Evolutionary conservation across 345 rosid species (phyloP).

Genomic region (Linum lewisii): DNA sequence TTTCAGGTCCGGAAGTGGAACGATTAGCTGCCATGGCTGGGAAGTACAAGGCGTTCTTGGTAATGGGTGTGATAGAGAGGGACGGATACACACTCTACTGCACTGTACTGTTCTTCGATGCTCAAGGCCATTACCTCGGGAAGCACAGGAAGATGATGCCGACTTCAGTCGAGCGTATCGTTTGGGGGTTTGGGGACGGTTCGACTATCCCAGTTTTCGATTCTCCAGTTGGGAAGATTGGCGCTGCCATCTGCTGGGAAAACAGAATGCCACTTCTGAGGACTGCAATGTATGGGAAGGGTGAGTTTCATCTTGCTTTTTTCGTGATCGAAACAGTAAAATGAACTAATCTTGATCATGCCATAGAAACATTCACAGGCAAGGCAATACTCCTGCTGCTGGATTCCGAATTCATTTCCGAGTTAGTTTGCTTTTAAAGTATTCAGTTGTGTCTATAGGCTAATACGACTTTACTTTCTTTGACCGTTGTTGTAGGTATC

Average conservation of each 20-base stretch:
- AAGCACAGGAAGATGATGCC: constrained; percentile 95
- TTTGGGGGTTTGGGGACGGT: constrained; percentile 97
- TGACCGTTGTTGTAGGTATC: constrained; percentile 36
- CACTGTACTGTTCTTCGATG: constrained; percentile 64
- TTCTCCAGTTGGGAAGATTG: constrained; percentile 73
- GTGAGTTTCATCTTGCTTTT: constrained; percentile 26
- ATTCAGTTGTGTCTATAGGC: too few species aligned
- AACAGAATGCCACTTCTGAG: constrained; percentile 90
- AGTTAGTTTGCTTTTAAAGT: too few species aligned
- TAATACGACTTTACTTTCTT: neutral
- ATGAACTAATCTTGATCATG: neutral
- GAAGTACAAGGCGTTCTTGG: constrained; percentile 68
- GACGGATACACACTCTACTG: constrained; percentile 91
- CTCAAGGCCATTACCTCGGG: constrained; percentile 70
- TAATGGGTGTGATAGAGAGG: constrained; percentile 92
- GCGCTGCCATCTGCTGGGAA: constrained; percentile 94
- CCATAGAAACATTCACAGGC: too few species aligned
- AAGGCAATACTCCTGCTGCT: too few species aligned
- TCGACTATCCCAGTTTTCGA: constrained; percentile 80
- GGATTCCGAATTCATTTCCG: too few species aligned
- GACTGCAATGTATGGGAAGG: constrained; percentile 90
- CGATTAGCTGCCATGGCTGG: constrained; percentile 79
- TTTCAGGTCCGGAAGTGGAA: constrained; percentile 75
- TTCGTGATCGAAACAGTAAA: neutral
- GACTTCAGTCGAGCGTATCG: constrained; percentile 72